Conservation (phyloP, 441 rosid species). For the Syzygium syzygioides region DNA sequence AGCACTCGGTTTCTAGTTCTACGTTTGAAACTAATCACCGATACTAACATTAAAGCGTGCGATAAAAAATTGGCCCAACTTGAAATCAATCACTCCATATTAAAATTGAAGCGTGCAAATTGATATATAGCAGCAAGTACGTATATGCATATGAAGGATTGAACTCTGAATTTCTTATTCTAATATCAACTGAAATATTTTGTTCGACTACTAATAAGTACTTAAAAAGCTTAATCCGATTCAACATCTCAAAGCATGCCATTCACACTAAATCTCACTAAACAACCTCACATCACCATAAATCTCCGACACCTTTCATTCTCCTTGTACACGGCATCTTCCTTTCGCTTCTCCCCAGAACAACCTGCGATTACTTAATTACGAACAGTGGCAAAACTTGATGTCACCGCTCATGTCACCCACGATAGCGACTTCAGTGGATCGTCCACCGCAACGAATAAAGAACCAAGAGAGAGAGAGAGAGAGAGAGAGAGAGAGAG, state of each 20-base stretch:
- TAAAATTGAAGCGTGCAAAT: neutral
- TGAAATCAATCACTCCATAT: neutral
- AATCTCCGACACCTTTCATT: neutral
- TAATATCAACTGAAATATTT: no score
- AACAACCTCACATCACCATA: neutral
- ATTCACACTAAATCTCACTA: neutral
- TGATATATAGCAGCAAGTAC: neutral
- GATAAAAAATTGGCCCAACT: accelerated
- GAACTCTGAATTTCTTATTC: no score
- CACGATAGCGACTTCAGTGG: neutral
- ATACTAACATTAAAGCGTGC: neutral
- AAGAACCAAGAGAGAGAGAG: neutral
- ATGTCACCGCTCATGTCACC: neutral
- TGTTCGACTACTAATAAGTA: no score
- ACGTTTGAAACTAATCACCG: accelerated
- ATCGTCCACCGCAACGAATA: neutral
- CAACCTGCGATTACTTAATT: neutral
- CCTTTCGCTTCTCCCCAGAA: neutral
- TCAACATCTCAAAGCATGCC: neutral
- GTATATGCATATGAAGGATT: no score
- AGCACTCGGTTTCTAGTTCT: neutral
- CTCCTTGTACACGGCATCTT: neutral
- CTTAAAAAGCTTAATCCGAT: neutral
- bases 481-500: neutral
- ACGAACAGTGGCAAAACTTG: neutral